Base-by-base conservation (phyloP, 495 filamentous ascomycete genomes). In the Hyaloscypha finlandica region DNA sequence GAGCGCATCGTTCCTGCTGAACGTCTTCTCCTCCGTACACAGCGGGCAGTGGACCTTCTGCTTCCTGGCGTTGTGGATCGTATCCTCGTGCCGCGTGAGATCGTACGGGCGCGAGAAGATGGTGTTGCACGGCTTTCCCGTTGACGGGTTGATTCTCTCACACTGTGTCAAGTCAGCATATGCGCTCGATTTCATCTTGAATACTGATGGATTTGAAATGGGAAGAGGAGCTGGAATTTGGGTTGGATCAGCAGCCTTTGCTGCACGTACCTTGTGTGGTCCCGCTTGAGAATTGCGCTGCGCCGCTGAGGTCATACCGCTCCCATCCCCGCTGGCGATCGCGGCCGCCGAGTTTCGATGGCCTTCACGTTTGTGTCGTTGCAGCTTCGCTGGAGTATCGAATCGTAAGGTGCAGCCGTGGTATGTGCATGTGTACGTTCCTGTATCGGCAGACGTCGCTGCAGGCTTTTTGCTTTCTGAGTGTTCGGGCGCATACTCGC, bases 21-120 rank as follows among this genome's bases (percentile, higher is more conserved):
- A 97, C 0, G 92, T 94, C 83, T 98, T 97, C 74, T 97, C 94
- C 69, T 98, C 95, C n/a, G 92, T 93, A 78, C 94, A 98, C 57
- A 96, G 79, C 62, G 93, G 88, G 77, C 94, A 99, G 29, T 92
- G 88, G n/a, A 97, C 93, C 79, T 99, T 98, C 74, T 92, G 88
- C 85, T 97, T 97, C 71, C 89, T 85, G 5, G 89, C 90, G 71
- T 97, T 97, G 82, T 99, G 95, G 71, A 98, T 97, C 12, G 95
- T 98, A 71, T 97, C 94, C 77, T 99, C 95, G 76, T 99, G 95
- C 11, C 95, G 85, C 11, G 95, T 99, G 37, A 99, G 85, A 79
- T 99, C 95, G 85, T 99, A 99, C 37, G 94, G 94, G n/a, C 95
- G 85, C 2, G 94, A 97, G 81, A 99, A 99, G 64, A 95, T 82